Evolutionary conservation across 108 stramenopile genomes (phyloP).

Genomic region (Skeletonema grethae): DNA sequence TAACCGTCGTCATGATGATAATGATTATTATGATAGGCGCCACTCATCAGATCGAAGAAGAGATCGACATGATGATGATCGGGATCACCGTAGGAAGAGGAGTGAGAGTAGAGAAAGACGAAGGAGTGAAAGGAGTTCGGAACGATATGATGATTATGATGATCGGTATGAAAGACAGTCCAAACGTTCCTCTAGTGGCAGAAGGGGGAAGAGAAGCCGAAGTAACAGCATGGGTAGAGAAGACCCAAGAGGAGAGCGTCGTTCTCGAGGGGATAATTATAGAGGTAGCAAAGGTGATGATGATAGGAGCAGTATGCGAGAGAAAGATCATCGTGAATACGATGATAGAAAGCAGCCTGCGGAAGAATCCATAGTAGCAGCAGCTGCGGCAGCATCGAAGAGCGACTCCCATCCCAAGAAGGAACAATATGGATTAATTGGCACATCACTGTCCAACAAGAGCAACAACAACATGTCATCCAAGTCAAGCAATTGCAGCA

Average conservation of each 20-base stretch:
- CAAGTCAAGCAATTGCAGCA: neutral
- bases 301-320: conserved; percentile 4
- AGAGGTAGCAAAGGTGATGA: conserved; percentile 12
- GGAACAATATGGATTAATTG: conserved; percentile 64
- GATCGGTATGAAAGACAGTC: conserved; percentile 2
- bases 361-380: neutral
- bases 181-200: neutral
- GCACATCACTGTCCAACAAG: conserved; percentile 18
- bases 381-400: neutral
- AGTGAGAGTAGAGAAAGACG: conserved; percentile 16
- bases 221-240: neutral
- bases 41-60: conserved; percentile 10
- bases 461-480: neutral
- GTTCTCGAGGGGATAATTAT: neutral
- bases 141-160: conserved; percentile 9
- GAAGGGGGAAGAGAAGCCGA: conserved; percentile 7
- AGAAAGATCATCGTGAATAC: conserved; percentile 9
- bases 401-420: conserved; percentile 15
- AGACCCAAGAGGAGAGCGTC: neutral
- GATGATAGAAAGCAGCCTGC: conserved; percentile 1
- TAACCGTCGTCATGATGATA: conserved; percentile 7
- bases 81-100: conserved; percentile 1
- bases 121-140: conserved; percentile 12
- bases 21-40: neutral
- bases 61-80: conserved; percentile 7